Evolutionary conservation across 2,329 filamentous ascomycete genomes (phyloP), one percentile per base, ranked within the genome.

Genomic region (Pseudocercospora macadamiae): DNA sequence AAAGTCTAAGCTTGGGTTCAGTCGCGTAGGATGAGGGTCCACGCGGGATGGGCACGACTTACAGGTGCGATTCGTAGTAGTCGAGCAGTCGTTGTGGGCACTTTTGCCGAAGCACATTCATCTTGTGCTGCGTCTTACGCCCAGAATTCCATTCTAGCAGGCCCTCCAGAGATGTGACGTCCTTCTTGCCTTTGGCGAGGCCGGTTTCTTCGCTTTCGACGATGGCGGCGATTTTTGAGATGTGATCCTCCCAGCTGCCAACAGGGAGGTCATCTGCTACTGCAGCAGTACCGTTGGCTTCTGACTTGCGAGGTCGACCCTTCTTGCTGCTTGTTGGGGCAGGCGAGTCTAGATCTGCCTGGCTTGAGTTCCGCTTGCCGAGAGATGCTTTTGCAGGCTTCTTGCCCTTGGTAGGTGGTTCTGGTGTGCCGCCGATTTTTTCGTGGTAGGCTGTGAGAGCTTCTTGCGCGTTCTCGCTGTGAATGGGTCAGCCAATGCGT

Each of bases 181-280:
- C 61, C 51, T 63, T 63, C 70, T 60, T 58, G 42, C 54, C 55
- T 37, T 64, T 62, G 49, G 53, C 59, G 57, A 54, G 52, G 19
- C 42, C 53, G 23, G 54, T 44, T 14, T 66, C 65, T 32, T 64
- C 47, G 51, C 83, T 82, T 65, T 91, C 86, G 66, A 91, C 84
- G 57, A 89, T 88, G 0, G 88, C 89, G 64, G 92, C 89, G 28
- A 95, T 86, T 1, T 79, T 79, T 18, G 83, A 80, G 21, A 93
- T 84, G 2, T 89, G 81, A 9, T 91, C 84, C 65, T 95, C 90
- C 90, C 90, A 95, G 28, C 82, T 87, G 6, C 90, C 90, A 2
- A 82, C 79, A 0, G 90, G 90, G 2, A 88, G 87, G 57, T 82
- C 83, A 28, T 66, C 58, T 36, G 37, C 39, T 3, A n/a, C n/a